Percentiles rank a stretch among this genome's conserved stretches.
Evolutionary conservation across 441 rosid species (phyloP).

Genomic region (Croton setiger): DNA sequence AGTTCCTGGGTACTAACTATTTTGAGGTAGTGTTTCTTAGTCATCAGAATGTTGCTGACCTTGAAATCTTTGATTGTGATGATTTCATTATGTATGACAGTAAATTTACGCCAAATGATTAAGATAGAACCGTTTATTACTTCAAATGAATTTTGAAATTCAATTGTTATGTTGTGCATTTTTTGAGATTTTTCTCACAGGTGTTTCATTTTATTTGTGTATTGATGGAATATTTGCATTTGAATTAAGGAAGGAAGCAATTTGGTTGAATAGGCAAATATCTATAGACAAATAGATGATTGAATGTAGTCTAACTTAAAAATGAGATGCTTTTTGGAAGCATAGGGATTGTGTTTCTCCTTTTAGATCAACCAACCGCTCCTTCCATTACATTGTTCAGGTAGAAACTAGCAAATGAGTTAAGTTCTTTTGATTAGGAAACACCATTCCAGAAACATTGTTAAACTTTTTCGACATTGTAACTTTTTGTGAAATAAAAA

Average conservation of each 20-base stretch:
- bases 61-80: constrained; percentile 2
- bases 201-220: too few relatives aligned
- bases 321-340: not conserved
- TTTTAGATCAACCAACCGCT: not conserved
- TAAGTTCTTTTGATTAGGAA: not conserved
- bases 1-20: not conserved
- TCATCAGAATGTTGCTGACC: not conserved
- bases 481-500: not conserved
- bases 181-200: not conserved
- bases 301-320: too few relatives aligned
- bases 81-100: not conserved
- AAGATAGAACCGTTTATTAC: not conserved
- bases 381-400: not conserved
- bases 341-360: not conserved
- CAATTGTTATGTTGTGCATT: not conserved
- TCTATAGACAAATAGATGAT: too few relatives aligned
- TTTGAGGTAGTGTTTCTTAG: not conserved
- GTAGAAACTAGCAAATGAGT: not conserved
- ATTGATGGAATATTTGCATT: not conserved
- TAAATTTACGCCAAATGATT: not conserved
- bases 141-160: not conserved
- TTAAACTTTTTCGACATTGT: not conserved
- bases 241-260: not conserved
- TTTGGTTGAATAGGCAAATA: not conserved
- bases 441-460: not conserved